These are phyloP conservation scores for Pyrus betulifolia DNA, from an alignment of 306 rosid genomes.

Conservation along the genomic window DNA sequence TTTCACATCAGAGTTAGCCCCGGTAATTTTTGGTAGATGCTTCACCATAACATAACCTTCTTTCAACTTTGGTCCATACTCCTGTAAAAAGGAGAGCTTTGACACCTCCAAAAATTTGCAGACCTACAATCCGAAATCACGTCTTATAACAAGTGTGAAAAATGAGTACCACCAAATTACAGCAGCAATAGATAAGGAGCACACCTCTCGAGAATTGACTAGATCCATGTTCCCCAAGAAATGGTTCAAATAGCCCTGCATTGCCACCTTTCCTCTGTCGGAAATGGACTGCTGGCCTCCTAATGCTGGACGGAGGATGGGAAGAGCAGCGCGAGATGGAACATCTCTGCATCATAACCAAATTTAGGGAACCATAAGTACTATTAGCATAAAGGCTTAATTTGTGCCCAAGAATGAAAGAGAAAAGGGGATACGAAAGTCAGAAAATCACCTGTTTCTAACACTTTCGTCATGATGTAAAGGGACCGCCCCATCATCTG, in stretches of 20 bases:
- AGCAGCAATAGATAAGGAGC: not conserved
- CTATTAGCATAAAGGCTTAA: not conserved
- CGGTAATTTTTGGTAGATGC: slow-evolving; percentile 27
- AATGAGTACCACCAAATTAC: not conserved
- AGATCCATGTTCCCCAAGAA: slow-evolving; percentile 75
- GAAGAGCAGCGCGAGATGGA: slow-evolving; percentile 76
- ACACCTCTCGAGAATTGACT: slow-evolving; percentile 86
- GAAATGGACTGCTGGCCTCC: slow-evolving; percentile 72
- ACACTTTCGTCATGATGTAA: slow-evolving; percentile 52
- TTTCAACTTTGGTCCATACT: slow-evolving; percentile 47
- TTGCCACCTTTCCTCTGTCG: slow-evolving; percentile 68
- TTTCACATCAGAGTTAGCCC: slow-evolving; percentile 23
- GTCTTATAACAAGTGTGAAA: not conserved
- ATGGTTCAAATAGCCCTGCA: slow-evolving; percentile 83
- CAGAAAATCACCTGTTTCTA: slow-evolving; percentile 49
- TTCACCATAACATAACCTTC: slow-evolving; percentile 51
- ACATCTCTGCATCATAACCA: slow-evolving; percentile 48
- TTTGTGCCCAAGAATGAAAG: not conserved
- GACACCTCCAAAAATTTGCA: slow-evolving; percentile 55
- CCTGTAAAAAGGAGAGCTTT: slow-evolving; percentile 35
- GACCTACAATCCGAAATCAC: slow-evolving; percentile 27
- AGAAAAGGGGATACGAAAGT: not conserved
- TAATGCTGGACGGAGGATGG: slow-evolving; percentile 71
- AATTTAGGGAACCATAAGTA: slow-evolving; percentile 1
- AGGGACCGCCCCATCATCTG: slow-evolving; percentile 75